Conservation (phyloP, 2,329 filamentous ascomycete species). For the Mycosphaerella sp. region DNA sequence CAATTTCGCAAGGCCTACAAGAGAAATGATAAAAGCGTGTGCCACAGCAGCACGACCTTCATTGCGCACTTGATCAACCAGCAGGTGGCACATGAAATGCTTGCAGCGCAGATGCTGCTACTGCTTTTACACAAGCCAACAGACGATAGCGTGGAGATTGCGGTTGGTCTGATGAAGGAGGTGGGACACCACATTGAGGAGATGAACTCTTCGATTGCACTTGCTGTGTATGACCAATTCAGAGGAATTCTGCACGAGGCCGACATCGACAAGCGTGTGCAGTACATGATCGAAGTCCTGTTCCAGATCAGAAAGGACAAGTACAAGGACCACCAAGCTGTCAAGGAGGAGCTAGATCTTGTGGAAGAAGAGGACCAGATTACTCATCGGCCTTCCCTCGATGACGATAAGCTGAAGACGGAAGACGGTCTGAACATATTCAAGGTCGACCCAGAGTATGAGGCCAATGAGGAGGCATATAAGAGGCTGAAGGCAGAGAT, state of each 20-base stretch:
- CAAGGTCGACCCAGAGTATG: conserved; percentile 85
- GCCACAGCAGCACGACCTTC: conserved; percentile 86
- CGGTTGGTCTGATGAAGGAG: conserved; percentile 85
- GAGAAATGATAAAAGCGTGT: conserved; percentile 94
- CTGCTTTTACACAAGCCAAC: conserved; percentile 92
- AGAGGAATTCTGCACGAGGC: conserved; percentile 91
- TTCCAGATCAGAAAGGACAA: conserved; percentile 95
- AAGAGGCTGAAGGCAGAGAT: conserved; percentile 89
- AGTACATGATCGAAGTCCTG: conserved; percentile 98
- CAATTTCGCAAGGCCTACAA: conserved; percentile 96
- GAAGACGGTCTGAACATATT: conserved; percentile 91
- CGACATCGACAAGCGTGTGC: conserved; percentile 95
- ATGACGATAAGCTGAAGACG: conserved; percentile 71
- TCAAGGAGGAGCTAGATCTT: conserved; percentile 88
- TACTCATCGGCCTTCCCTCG: conserved; percentile 75
- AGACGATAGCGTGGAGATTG: conserved; percentile 96
- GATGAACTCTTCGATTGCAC: conserved; percentile 82
- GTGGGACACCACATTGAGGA: conserved; percentile 92
- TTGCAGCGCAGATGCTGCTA: conserved; percentile 86
- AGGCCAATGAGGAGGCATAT: conserved; percentile 86
- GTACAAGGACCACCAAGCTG: conserved; percentile 87
- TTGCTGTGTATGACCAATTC: conserved; percentile 93
- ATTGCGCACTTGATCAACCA: conserved; percentile 93
- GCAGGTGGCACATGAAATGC: conserved; percentile 88
- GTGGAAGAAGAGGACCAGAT: conserved; percentile 98